Evolutionary conservation across 192 early-diverging fungal genomes (phyloP).

Genomic region (Backusella tuberculispora): DNA sequence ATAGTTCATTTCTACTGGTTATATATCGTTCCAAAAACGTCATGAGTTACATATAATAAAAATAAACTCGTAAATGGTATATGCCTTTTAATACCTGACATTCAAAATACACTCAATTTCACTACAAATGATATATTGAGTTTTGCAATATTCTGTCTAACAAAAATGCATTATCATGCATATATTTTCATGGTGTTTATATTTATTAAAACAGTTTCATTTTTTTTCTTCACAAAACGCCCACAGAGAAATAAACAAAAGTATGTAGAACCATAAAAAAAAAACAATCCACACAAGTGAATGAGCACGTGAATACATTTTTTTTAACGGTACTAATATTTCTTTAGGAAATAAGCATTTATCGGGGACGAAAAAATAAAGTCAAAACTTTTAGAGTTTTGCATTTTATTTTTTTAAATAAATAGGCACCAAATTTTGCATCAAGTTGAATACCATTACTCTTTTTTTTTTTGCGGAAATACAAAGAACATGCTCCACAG

Average conservation of each 20-base stretch:
- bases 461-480: background rate
- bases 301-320: background rate
- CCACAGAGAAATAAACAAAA: slow-evolving; percentile 5
- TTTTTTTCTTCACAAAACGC: slow-evolving; percentile 14
- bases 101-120: background rate
- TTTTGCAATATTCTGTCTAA: background rate
- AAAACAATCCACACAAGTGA: background rate
- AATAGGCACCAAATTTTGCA: slow-evolving; percentile 1
- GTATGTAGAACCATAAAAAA: background rate
- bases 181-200: background rate
- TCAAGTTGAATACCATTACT: background rate
- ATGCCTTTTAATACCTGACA: background rate
- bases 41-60: background rate
- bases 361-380: background rate
- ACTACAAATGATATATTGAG: background rate
- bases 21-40: background rate
- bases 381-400: background rate
- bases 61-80: background rate
- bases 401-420: slow-evolving; percentile 6
- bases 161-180: slow-evolving; percentile 1
- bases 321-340: slow-evolving; percentile 8
- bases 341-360: slow-evolving; percentile 18
- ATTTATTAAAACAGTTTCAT: background rate
- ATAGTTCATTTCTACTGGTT: background rate
- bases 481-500: background rate